Evolutionary conservation across 2,329 filamentous ascomycete genomes (phyloP), one percentile per base, ranked within the genome.

Genomic region (Diaporthe vaccinii): DNA sequence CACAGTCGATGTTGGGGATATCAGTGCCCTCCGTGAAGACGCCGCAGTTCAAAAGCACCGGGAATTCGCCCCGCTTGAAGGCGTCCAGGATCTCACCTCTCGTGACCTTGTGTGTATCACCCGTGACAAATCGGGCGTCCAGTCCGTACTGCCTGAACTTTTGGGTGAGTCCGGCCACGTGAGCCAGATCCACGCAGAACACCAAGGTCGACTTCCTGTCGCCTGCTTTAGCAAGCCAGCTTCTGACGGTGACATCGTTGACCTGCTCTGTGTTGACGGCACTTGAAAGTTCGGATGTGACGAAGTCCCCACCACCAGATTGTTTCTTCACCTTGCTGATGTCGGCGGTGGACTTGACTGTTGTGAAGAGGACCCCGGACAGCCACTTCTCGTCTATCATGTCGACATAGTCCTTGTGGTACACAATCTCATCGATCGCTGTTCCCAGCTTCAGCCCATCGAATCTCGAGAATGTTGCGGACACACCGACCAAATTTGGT

Each of bases 1-100:
- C 91, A 81, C 97, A 98, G 85, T 99, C 97, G 78, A 99, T 94
- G 82, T 98, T 98, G 8, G 97, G 97, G 44, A 99, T 98, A 81
- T 99, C 97, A 0, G 97, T 99, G 2, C 97, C 97, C 85, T 99
- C 97, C 0, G 96, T 98, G 81, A 98, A 98, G 55, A 99, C 94
- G 12, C 96, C 96, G 81, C 97, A 98, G 82, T 99, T 99, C 70
- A 99, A 86, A 20, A 99, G 88, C 1, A 99, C 95, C 0, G 95
- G 95, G 77, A 94, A 98, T 58, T 95, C 90, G 10, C 92, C 90
- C 2, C 86, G 88, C 78, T 90, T 93, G 84, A 99, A 99, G 3
- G 90, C 91, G 44, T 94, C 92, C 2, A 99, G 87, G 1, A 91
- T 91, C 69, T 93, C 88, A 69, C 91, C 89, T 59, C 97, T 91